phyloP scores from a whole-genome alignment of 768 basidiomycete species.

The Lactarius deliciosus region DNA sequence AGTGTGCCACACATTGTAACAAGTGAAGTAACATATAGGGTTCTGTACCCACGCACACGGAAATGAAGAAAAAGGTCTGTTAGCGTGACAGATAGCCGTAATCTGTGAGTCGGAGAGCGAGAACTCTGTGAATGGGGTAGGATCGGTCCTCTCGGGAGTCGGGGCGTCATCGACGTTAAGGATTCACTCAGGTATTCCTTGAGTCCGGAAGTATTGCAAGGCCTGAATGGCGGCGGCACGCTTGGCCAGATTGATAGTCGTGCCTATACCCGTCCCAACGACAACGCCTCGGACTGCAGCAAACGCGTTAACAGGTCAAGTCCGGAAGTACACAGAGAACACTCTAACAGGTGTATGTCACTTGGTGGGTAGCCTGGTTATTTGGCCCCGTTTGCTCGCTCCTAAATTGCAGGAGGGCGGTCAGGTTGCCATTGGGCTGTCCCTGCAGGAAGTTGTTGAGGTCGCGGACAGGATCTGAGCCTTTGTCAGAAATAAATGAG shows the following conservation, averaged over 20 bases:
- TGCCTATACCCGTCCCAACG: slow-evolving; percentile 1
- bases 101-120: background rate
- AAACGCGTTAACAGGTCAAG: background rate
- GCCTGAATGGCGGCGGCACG: slow-evolving; percentile 3
- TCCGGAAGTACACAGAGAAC: background rate
- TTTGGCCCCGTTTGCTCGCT: background rate
- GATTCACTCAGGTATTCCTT: slow-evolving; percentile 2
- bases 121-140: background rate
- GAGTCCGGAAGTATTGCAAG: background rate
- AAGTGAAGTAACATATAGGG: too few relatives aligned
- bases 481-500: slow-evolving; percentile 1
- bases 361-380: slow-evolving; percentile 1
- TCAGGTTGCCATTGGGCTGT: background rate
- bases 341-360: slow-evolving; percentile 10
- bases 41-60: too few relatives aligned
- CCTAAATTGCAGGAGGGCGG: background rate
- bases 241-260: background rate
- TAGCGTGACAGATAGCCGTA: background rate
- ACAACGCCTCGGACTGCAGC: background rate
- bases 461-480: slow-evolving; percentile 11
- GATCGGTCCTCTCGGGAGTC: too few relatives aligned
- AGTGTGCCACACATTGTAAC: too few relatives aligned
- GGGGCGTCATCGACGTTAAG: background rate
- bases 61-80: background rate
- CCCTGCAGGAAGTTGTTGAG: slow-evolving; percentile 21